Evolutionary conservation across 176 grass and related monocot species (phyloP), one percentile per base, ranked within the genome.

Genomic region (Olyra latifolia): DNA sequence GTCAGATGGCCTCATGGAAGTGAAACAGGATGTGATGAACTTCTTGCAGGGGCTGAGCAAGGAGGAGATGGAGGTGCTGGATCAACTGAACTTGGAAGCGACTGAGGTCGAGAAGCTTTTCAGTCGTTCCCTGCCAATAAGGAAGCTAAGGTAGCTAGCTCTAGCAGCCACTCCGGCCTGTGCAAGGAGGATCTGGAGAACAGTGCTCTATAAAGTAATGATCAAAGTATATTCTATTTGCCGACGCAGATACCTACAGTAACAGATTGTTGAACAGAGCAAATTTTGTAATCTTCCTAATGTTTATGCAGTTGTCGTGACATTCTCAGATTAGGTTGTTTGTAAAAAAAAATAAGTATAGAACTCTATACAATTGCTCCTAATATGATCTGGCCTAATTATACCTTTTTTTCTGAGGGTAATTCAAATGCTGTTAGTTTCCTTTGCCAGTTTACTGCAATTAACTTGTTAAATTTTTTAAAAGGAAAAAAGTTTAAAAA

Each of bases 41-140:
- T 91, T 99, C 48, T 60, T 99, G 10, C 91, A 69, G 66, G 95
- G 92, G 24, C 50, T 98, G 69, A 89, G 84, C 69, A 95, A 93
- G 69, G 92, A 99, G 79, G 96, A 99, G 71, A 93, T 95, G 87
- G 90, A 95, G 57, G 44, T 99, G 46, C 83, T 99, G 88, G 86
- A 99, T 84, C 74, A 83, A 79, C 66, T 99, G 67, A 88, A 99
- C 76, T 77, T 99, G 92, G 92, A 99, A 74, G 96, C 96, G 8
- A 83, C 75, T 9, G 90, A 93, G 74, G 88, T 99, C 2, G 96
- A 99, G 75, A 68, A 91, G 65, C 50, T 95, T 58, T 99, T 99
- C 56, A 83, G 92, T 27, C 71, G 90, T 25, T 71, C 92, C 53
- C 68, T 99, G 66, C 96, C 96, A 10, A 71, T 99, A 68, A 91